Conservation (phyloP, 2,329 filamentous ascomycete species). For the Cryphonectria nitschkei region DNA sequence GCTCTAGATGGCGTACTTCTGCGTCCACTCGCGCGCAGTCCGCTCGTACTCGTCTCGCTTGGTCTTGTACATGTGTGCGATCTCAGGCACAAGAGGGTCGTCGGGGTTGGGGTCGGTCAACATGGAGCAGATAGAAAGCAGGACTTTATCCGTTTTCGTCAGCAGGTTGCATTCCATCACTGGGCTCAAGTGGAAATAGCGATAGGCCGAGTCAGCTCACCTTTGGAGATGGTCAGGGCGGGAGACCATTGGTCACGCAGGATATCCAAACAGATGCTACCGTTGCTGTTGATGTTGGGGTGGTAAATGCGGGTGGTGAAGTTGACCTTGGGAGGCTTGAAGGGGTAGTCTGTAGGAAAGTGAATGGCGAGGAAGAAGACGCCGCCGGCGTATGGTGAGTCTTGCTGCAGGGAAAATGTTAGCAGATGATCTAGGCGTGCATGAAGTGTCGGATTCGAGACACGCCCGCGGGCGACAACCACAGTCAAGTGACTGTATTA, state of each 20-base stretch:
- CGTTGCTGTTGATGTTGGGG: slow-evolving; percentile 99
- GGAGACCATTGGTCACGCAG: slow-evolving; percentile 99
- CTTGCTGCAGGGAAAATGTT: slow-evolving; percentile 61
- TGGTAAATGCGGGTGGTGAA: slow-evolving; percentile 99
- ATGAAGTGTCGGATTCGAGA: slow-evolving; percentile 14
- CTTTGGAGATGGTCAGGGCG: slow-evolving; percentile 97
- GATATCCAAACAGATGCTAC: slow-evolving; percentile 98
- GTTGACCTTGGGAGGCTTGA: slow-evolving; percentile 99
- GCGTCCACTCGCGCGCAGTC: slow-evolving; percentile 96
- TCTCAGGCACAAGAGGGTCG: slow-evolving; percentile 97
- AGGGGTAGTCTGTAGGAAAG: slow-evolving; percentile 99
- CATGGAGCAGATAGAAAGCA: slow-evolving; percentile 99
- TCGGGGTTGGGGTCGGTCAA: slow-evolving; percentile 99
- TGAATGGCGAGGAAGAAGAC: slow-evolving; percentile 99
- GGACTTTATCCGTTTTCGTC: slow-evolving; percentile 58
- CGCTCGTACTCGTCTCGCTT: slow-evolving; percentile 95
- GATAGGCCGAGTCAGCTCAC: slow-evolving; percentile 51
- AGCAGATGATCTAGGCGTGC: slow-evolving; percentile 33
- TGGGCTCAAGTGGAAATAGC: neutral
- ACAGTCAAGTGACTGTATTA: slow-evolving; percentile 12
- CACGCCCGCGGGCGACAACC: neutral
- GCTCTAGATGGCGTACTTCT: slow-evolving; percentile 91
- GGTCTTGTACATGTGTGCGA: slow-evolving; percentile 99
- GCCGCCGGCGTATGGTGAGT: slow-evolving; percentile 96
- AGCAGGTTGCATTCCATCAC: neutral